Evolutionary conservation across 768 basidiomycete genomes (phyloP).

Genomic region (Crassisporium funariophilum): DNA sequence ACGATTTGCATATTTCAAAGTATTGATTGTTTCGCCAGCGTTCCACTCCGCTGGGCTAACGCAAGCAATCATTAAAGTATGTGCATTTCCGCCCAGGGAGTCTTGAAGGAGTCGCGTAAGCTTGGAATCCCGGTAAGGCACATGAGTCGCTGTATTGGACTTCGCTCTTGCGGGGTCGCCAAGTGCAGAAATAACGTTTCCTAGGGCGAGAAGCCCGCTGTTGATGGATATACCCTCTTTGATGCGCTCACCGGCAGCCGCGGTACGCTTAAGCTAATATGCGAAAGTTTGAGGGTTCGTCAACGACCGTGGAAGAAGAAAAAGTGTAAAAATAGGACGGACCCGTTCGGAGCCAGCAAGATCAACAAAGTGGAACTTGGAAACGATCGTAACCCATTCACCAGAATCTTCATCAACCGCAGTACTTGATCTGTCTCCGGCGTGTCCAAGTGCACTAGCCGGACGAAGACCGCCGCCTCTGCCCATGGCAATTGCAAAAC

Average conservation of each 20-base stretch:
- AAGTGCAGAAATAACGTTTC: conserved; percentile 97
- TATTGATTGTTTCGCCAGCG: conserved; percentile 89
- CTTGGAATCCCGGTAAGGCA: conserved; percentile 98
- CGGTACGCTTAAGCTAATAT: conserved; percentile 87
- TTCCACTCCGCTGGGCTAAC: conserved; percentile 97
- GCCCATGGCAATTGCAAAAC: conserved; percentile 74
- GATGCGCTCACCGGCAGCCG: conserved; percentile 93
- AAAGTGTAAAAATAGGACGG: conserved; percentile 32
- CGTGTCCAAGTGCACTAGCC: conserved; percentile 77
- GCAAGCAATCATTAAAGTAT: conserved; percentile 99
- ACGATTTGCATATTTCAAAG: conserved; percentile 95
- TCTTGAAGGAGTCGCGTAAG: conserved; percentile 96
- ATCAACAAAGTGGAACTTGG: conserved; percentile 99
- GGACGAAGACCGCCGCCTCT: conserved; percentile 71
- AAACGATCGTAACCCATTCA: conserved; percentile 88
- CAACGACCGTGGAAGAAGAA: background rate
- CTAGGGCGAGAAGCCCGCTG: conserved; percentile 91
- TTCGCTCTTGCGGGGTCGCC: conserved; percentile 91
- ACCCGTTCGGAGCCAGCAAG: conserved; percentile 95
- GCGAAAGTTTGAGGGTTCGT: no score
- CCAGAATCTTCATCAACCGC: conserved; percentile 62
- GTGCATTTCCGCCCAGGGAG: conserved; percentile 95
- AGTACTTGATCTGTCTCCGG: conserved; percentile 45
- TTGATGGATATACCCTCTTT: conserved; percentile 99
- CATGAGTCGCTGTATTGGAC: conserved; percentile 81